Base-by-base conservation (phyloP, 441 rosid species). In the Hura crepitans region DNA sequence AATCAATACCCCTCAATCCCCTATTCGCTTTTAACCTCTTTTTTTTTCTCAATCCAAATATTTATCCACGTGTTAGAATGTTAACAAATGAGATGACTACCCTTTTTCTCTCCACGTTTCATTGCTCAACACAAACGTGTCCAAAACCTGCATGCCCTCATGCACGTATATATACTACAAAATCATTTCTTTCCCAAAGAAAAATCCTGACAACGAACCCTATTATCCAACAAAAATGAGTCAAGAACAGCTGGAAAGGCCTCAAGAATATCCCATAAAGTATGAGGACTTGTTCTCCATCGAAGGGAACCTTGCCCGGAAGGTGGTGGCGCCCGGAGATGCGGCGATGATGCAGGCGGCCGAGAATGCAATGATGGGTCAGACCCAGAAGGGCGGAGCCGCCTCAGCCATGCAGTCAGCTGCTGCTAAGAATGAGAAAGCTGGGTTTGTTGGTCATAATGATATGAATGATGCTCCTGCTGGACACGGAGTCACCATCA, bases 281-380 rank as follows among this genome's bases (percentile, higher is more conserved):
- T 68, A 80, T 42, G 84, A 83, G 1, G 86, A 87, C 46, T 66
- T 85, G 69, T 77, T 85, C 54, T 6, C 70, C 0, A 74, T 84
- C 1, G 50, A 76, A 13, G 85, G 81, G 0, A 81, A 82, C 45
- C 76, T 81, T 2, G 82, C 80, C 0, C 67, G 73, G 75, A 69
- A 78, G 77, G 49, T 76, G 17, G 81, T 78, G 74, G 69, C 78
- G 6, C 82, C 83, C 0, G 67, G 71, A 46, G 84, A 84, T 18
- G 87, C 81, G 0, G 81, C 77, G 33, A 69, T 76, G 83, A 78
- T 74, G 84, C 83, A 84, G 58, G 69, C 49, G 10, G 80, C 82
- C 0, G 82, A 85, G 80, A 78, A 42, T 35, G 30, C 64, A 14
- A 20, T 75, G 70, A 74, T 74, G 1, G 85, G 84, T 6, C 63